phyloP scores from a whole-genome alignment of 306 rosid genomes.

The Alnus glutinosa region DNA sequence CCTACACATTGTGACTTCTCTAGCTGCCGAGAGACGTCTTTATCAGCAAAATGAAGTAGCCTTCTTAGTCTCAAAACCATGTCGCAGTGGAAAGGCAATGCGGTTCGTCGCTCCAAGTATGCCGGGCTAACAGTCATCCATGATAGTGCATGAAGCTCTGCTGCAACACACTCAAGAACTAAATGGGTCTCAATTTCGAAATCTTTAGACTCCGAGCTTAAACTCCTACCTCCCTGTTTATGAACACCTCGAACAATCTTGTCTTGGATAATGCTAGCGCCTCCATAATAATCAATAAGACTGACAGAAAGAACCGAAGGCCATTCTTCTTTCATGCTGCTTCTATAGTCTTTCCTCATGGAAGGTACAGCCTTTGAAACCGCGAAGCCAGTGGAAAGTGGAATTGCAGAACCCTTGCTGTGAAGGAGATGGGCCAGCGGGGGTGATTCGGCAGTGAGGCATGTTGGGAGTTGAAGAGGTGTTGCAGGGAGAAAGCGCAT shows the following conservation, averaged over 20 bases:
- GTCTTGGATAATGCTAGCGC: slow-evolving; percentile 63
- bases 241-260: slow-evolving; percentile 57
- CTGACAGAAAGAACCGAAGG: slow-evolving; percentile 86
- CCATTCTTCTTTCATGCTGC: slow-evolving; percentile 89
- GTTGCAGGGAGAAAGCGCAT: slow-evolving; percentile 93
- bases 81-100: slow-evolving; percentile 94
- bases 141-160: slow-evolving; percentile 94
- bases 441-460: slow-evolving; percentile 98
- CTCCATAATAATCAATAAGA: slow-evolving; percentile 90
- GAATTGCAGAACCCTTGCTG: slow-evolving; percentile 96
- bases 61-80: slow-evolving; percentile 94
- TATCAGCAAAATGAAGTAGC: slow-evolving; percentile 96
- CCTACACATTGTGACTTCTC: slow-evolving; percentile 59
- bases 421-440: slow-evolving; percentile 98
- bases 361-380: slow-evolving; percentile 93
- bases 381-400: slow-evolving; percentile 84
- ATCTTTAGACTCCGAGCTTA: slow-evolving; percentile 69
- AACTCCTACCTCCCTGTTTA: slow-evolving; percentile 70
- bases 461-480: slow-evolving; percentile 89
- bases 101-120: slow-evolving; percentile 82
- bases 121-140: slow-evolving; percentile 98
- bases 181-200: slow-evolving; percentile 77
- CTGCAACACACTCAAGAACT: slow-evolving; percentile 82
- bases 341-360: slow-evolving; percentile 76
- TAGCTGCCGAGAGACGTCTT: slow-evolving; percentile 65